Base-by-base conservation (phyloP, 1,139 yeast genomes). In the Wickerhamomyces sp. region DNA sequence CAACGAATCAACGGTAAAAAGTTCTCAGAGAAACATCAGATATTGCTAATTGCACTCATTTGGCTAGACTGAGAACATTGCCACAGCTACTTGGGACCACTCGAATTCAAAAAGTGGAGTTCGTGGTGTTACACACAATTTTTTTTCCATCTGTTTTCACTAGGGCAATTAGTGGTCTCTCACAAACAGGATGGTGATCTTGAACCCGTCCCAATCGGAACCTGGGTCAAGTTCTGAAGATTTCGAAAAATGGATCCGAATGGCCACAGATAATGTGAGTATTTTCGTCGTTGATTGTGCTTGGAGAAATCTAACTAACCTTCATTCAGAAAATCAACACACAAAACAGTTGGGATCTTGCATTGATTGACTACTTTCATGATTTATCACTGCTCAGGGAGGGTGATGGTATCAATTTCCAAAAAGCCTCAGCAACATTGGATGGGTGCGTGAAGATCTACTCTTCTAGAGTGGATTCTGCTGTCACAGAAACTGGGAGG, bases 381-480 rank as follows among this genome's bases (percentile, higher is more conserved):
- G 88, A 81, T 48, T 65, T 81, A 63, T 67, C 79, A 15, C 71
- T 85, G 33, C 64, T 81, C 16, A 67, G 72, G 46, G 76, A 70
- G 31, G 85, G 84, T 5, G 81, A 78, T 42, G 71, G 76, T 17
- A 78, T 82, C 51, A 81, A 82, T 54, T 85, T 85, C 55, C 92
- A 81, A 53, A 76, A 74, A 47, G 95, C 95, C 0, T 77, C 88
- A 1, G 83, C 88, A 2, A 83, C 95, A 0, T 63, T 86, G 31
- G 95, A 86, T 54, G 95, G 95, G 1, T 86, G 95, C 65, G 87
- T 85, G 31, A 85, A 85, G 61, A 83, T 87, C 37, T 86, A 86
- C 53, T 77, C 89, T 8, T 81, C 89, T 25, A 74, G 98, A 54
- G 90, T 92, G 15, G 97, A 90, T 52, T 84, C 95, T 0, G 95